Evolutionary conservation across 345 rosid species (phyloP).

Genomic region (Noccaea caerulescens): DNA sequence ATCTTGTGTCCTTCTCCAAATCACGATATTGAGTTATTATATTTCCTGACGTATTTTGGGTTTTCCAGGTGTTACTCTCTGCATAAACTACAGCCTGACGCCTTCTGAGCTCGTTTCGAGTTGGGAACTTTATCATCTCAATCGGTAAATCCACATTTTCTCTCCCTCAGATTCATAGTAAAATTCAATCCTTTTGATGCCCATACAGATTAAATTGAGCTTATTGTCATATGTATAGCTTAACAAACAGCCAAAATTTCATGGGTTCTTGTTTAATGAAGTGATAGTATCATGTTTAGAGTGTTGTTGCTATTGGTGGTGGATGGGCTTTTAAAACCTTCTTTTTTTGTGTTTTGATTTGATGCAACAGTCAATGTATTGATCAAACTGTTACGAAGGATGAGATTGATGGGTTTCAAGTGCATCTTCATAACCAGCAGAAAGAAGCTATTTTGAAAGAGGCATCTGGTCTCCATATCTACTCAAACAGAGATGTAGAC

Average conservation of each 20-base stretch:
- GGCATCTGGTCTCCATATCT: conserved; percentile 69
- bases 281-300: background rate
- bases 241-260: background rate
- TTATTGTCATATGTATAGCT: background rate
- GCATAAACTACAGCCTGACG: conserved; percentile 67
- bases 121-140: conserved; percentile 91
- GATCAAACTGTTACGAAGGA: conserved; percentile 61
- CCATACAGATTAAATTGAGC: background rate
- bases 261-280: background rate
- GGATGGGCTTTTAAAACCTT: background rate
- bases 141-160: conserved; percentile 57
- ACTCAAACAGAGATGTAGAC: conserved; percentile 84
- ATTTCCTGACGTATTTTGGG: background rate
- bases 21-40: conserved; percentile 3
- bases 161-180: background rate
- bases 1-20: conserved; percentile 12
- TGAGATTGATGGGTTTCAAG: conserved; percentile 84
- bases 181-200: background rate
- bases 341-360: conserved; percentile 2
- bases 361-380: conserved; percentile 58
- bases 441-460: conserved; percentile 63
- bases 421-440: conserved; percentile 83
- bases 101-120: conserved; percentile 87
- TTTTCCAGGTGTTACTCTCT: conserved; percentile 67
- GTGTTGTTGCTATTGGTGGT: background rate